These are phyloP conservation scores for Cladosporium sp. DNA, from an alignment of 2,329 filamentous ascomycete genomes.

Conservation along the genomic window DNA sequence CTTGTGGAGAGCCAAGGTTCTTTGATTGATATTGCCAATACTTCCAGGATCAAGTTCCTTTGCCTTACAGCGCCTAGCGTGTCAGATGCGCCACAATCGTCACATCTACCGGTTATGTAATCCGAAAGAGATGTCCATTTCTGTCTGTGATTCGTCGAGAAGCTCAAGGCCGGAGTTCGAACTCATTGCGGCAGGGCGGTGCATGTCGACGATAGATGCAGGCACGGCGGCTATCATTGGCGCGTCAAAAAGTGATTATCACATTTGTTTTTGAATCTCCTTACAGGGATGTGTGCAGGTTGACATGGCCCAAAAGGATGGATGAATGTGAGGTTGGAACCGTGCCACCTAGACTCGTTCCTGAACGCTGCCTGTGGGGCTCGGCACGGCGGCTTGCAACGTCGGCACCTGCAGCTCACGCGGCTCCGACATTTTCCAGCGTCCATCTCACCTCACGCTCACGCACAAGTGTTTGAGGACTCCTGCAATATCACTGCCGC, in stretches of 20 bases:
- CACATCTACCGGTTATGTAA: neutral
- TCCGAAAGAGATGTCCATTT: no score
- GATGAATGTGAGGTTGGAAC: neutral
- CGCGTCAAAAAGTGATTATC: no score
- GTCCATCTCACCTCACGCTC: neutral
- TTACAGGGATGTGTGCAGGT: no score
- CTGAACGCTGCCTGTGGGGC: no score
- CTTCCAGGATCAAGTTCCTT: neutral
- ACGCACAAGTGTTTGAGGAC: no score
- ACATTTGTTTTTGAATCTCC: no score
- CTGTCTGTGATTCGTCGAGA: no score
- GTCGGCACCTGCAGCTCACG: neutral
- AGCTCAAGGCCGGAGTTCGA: neutral
- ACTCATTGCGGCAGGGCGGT: neutral
- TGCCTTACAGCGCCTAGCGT: no score
- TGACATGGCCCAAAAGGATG: neutral
- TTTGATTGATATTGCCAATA: neutral
- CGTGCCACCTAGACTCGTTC: neutral
- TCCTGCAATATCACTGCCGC: no score
- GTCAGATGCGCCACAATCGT: neutral
- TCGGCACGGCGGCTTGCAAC: neutral
- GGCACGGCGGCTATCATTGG: no score
- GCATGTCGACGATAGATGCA: no score
- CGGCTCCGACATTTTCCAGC: neutral
- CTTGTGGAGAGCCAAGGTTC: conserved; percentile 3